phyloP scores from a whole-genome alignment of 2,329 filamentous ascomycete species.

The Dactylellina leptospora region DNA sequence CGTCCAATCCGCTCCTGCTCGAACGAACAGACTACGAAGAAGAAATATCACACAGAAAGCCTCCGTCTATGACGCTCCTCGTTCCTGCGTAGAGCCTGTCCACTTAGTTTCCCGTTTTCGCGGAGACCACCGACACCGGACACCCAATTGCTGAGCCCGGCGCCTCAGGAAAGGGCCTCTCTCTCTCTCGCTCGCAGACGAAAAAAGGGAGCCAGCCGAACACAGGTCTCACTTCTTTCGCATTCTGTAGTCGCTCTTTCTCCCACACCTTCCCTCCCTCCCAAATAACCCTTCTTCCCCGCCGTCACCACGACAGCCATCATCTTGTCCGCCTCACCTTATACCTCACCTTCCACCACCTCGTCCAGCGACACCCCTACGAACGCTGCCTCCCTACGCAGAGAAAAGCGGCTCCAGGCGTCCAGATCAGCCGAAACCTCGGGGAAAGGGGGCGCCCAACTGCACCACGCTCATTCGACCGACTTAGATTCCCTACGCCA shows the following conservation, averaged over 20 bases:
- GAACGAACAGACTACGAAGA: neutral
- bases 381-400: slow-evolving; percentile 48
- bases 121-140: neutral
- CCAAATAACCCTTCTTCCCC: slow-evolving; percentile 16
- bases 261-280: no score
- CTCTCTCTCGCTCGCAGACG: neutral
- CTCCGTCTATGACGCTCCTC: slow-evolving; percentile 16
- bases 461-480: slow-evolving; percentile 41
- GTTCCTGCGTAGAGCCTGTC: slow-evolving; percentile 4
- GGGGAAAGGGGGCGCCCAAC: slow-evolving; percentile 45
- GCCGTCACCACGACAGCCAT: slow-evolving; percentile 41
- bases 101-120: slow-evolving; percentile 3
- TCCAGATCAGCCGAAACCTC: slow-evolving; percentile 45
- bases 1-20: neutral
- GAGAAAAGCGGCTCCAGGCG: slow-evolving; percentile 42
- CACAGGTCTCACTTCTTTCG: slow-evolving; percentile 7
- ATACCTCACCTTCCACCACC: slow-evolving; percentile 51
- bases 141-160: neutral
- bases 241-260: neutral
- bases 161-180: slow-evolving; percentile 13
- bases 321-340: slow-evolving; percentile 54
- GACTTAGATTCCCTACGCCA: slow-evolving; percentile 46
- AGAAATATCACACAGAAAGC: neutral
- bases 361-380: slow-evolving; percentile 52
- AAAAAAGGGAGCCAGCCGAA: slow-evolving; percentile 12